These are phyloP conservation scores for Hyaloperonospora arabidopsidis DNA, from an alignment of 352 stramenopile species.

Conservation along the genomic window DNA sequence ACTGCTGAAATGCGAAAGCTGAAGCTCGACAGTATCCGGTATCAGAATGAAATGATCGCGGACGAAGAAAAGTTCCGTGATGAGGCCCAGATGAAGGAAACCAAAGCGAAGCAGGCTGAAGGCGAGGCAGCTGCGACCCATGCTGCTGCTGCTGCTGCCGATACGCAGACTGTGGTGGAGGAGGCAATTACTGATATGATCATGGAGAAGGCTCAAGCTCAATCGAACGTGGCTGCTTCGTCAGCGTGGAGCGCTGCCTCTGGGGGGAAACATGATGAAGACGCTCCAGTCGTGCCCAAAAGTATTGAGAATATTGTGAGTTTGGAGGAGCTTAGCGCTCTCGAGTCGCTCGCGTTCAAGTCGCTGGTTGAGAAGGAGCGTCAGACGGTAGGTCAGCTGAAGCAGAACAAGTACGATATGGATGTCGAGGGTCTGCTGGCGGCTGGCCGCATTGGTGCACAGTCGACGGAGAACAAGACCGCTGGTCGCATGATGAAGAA, in stretches of 20 bases:
- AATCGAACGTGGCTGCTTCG: constrained; percentile 7
- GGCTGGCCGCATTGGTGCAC: constrained; percentile 71
- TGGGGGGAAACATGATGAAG: constrained; percentile 16
- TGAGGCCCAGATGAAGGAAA: constrained; percentile 75
- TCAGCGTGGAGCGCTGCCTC: constrained; percentile 2
- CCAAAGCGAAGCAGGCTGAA: constrained; percentile 73
- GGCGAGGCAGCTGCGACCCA: constrained; percentile 37
- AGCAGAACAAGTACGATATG: constrained; percentile 86
- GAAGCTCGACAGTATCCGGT: constrained; percentile 88
- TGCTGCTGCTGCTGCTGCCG: constrained; percentile 14
- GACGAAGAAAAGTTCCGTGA: constrained; percentile 88
- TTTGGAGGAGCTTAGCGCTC: constrained; percentile 68
- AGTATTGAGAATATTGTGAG: constrained; percentile 71
- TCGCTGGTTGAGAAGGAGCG: constrained; percentile 83
- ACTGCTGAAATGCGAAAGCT: constrained; percentile 69
- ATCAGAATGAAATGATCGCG: constrained; percentile 94
- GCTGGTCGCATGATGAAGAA: constrained; percentile 87
- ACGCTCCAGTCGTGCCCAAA: constrained; percentile 34
- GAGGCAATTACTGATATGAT: constrained; percentile 31
- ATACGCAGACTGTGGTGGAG: constrained; percentile 29
- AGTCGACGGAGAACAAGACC: constrained; percentile 84
- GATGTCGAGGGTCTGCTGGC: constrained; percentile 73
- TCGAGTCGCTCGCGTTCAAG: constrained; percentile 83
- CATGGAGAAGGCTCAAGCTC: constrained; percentile 23
- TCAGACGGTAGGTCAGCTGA: constrained; percentile 75